Evolutionary conservation across 768 basidiomycete genomes (phyloP), one percentile per base, ranked within the genome.

Genomic region (Hydnum rufescens): DNA sequence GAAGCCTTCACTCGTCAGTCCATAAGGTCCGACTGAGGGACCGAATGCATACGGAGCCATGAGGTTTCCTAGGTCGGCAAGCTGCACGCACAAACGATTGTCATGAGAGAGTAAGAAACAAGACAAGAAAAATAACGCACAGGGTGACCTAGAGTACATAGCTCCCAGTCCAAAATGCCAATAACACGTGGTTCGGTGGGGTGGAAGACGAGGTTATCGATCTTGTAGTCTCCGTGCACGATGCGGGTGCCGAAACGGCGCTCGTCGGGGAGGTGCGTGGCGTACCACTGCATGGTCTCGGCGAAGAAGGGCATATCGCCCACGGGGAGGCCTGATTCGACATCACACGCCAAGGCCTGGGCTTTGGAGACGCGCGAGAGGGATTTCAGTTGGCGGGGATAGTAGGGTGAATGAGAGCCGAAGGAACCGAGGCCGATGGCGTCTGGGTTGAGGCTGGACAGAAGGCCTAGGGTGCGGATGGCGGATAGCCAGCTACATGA

Each of bases 171-270:
- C 49, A 99, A 65, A 34, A 99, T 88, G 3, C 88, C 95, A 57
- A 97, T 89, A 3, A 97, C 90, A 39, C 75, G 71, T 55, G 90
- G 87, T 65, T 96, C 81, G 0, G 80, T 86, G 0, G 83, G 81
- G 59, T 97, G 92, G 66, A 95, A 97, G 57, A 96, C 74, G 57
- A 99, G 64, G 64, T 99, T 99, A 65, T 99, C 93, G n/a, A 93
- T 70, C 64, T 99, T 99, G 64, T 86, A 97, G 65, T 99, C 93
- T 26, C 93, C 93, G 62, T 97, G 93, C 3, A 97, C 89, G 57
- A 99, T 78, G n/a, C 85, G 77, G 51, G 74, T 68, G 0, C 84
- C 86, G 1, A 73, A 74, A 62, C 77, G 77, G 56, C 62, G 67
- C 65, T 92, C 88, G 59, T 86, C 76, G 2, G 87, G 90, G 26